Evolutionary conservation across 2,329 filamentous ascomycete genomes (phyloP).

Genomic region (Fonsecaea erecta): DNA sequence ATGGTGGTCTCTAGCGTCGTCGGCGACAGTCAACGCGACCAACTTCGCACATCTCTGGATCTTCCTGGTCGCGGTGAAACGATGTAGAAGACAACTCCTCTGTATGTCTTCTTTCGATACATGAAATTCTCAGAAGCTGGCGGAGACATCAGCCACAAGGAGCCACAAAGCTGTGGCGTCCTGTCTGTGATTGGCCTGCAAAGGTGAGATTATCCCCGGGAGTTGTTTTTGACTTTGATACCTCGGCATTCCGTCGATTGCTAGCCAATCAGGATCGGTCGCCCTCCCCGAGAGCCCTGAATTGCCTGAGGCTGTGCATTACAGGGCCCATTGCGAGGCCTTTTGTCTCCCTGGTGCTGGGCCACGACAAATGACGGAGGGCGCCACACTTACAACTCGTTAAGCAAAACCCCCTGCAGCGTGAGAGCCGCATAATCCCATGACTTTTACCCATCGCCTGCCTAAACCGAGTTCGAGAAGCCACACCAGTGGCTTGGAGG

Average conservation of each 20-base stretch:
- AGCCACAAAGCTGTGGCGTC: background rate
- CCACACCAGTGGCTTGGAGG: background rate
- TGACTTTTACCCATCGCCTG: background rate
- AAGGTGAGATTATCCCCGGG: background rate
- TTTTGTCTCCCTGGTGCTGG: slow-evolving; percentile 1
- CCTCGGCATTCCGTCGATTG: background rate
- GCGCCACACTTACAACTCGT: background rate
- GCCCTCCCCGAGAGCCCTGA: background rate
- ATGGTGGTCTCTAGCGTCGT: background rate
- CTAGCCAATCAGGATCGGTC: background rate
- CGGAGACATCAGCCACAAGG: background rate
- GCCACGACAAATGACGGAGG: background rate
- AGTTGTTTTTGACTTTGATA: background rate
- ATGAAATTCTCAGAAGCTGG: too few relatives aligned
- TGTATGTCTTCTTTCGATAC: too few relatives aligned
- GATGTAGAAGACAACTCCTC: background rate
- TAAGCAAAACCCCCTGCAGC: background rate
- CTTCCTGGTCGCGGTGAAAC: background rate
- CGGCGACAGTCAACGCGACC: background rate
- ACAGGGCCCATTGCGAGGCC: background rate
- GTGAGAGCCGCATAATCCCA: background rate
- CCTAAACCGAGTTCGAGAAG: background rate
- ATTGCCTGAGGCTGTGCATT: background rate
- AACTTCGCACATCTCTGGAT: background rate
- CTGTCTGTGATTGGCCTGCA: background rate